Conservation (phyloP, 176 grass and related monocot genomes). For the Carex kokanica region DNA sequence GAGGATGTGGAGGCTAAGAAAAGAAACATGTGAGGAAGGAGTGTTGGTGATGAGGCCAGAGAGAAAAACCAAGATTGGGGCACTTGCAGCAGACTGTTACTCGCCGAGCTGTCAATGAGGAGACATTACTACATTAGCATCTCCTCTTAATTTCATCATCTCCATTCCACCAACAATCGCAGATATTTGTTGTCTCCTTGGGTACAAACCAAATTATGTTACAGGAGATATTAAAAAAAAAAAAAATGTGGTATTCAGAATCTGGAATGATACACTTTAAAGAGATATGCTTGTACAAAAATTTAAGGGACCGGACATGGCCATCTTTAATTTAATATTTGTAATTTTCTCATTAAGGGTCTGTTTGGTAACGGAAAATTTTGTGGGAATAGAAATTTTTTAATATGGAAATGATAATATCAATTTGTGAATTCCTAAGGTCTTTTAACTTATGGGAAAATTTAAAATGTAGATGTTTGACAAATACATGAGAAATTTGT, state of each 20-base stretch:
- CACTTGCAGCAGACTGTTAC: conserved; percentile 30
- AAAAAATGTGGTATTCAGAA: background rate
- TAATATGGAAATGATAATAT: too few species aligned
- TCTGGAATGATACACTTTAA: background rate
- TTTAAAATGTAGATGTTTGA: too few species aligned
- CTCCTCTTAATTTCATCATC: background rate
- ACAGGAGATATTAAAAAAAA: background rate
- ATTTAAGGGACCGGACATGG: background rate
- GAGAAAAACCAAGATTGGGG: conserved; percentile 25
- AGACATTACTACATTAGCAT: conserved; percentile 29
- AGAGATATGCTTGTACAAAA: too few species aligned
- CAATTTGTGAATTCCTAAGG: too few species aligned
- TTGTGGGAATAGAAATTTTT: too few species aligned
- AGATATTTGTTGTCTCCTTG: conserved; percentile 20
- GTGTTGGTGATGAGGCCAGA: conserved; percentile 26
- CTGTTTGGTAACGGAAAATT: too few species aligned
- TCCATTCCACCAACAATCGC: conserved; percentile 3
- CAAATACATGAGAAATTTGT: too few species aligned
- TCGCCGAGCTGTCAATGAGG: conserved; percentile 23
- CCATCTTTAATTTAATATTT: background rate
- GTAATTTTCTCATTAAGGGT: background rate
- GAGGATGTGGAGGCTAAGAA: background rate
- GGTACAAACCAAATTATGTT: background rate
- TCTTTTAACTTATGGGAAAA: too few species aligned
- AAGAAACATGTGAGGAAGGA: conserved; percentile 24